These are phyloP conservation scores for Colletotrichum acutatum DNA, from an alignment of 2,329 filamentous ascomycete species.

Conservation along the genomic window DNA sequence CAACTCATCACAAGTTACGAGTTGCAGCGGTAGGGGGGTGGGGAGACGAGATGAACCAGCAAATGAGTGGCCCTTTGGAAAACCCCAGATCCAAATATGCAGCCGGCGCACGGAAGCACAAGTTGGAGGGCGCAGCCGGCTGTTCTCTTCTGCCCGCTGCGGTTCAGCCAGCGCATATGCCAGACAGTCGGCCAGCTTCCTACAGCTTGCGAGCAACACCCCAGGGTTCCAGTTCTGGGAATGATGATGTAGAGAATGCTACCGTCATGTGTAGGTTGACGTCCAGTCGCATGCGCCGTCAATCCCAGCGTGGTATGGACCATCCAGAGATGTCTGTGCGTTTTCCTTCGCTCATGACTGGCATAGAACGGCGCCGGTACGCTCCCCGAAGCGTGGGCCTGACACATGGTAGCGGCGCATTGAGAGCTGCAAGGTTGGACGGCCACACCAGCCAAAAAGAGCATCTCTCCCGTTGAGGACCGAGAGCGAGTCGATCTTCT, in stretches of 20 bases:
- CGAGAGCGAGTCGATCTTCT: background rate
- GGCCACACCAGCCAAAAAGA: background rate
- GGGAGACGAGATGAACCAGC: constrained; percentile 23
- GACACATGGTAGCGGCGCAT: constrained; percentile 28
- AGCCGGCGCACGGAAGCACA: background rate
- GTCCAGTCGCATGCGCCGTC: constrained; percentile 9
- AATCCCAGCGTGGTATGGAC: background rate
- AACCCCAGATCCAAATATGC: constrained; percentile 15
- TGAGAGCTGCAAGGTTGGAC: constrained; percentile 22
- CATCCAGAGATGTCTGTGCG: constrained; percentile 23
- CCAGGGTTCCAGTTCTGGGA: background rate
- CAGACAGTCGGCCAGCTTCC: background rate
- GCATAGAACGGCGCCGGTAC: constrained; percentile 7
- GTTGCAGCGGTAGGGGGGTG: background rate
- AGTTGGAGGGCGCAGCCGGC: background rate
- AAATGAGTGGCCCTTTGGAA: constrained; percentile 6
- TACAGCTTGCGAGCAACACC: background rate
- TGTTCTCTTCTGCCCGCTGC: background rate
- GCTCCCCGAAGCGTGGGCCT: constrained; percentile 20
- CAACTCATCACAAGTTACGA: constrained; percentile 1
- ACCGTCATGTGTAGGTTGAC: constrained; percentile 15
- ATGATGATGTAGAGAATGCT: constrained; percentile 13
- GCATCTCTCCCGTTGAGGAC: background rate
- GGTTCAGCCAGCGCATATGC: background rate
- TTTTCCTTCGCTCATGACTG: background rate